Conservation (phyloP, 116 monocot genomes). For the Iris pallida region DNA sequence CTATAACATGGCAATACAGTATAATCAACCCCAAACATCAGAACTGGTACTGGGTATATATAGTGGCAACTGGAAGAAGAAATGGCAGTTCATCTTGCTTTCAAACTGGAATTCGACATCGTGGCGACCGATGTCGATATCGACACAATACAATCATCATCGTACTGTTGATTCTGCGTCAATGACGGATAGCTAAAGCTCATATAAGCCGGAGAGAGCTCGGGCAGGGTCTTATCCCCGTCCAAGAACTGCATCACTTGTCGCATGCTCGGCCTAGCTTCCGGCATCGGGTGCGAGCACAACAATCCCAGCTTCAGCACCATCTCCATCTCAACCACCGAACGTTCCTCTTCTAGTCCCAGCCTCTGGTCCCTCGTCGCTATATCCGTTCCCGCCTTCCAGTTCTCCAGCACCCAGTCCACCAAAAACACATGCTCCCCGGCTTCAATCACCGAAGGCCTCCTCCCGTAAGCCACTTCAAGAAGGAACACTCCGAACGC, state of each 20-base stretch:
- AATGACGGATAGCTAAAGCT: too few species aligned
- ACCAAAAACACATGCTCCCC: constrained; percentile 2
- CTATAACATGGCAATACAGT: too few species aligned
- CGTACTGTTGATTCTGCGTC: too few species aligned
- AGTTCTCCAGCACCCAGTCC: constrained; percentile 14
- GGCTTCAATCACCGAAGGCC: constrained; percentile 4
- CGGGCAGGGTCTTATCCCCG: neutral
- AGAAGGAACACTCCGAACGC: constrained; percentile 19
- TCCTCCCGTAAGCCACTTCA: constrained; percentile 23
- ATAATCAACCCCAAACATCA: too few species aligned
- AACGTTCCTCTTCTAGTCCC: neutral
- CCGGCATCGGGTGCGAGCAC: constrained; percentile 6
- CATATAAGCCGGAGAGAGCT: too few species aligned
- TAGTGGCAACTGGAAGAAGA: too few species aligned
- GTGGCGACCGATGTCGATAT: too few species aligned
- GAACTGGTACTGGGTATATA: too few species aligned
- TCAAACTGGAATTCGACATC: too few species aligned
- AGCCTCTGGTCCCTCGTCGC: constrained; percentile 10
- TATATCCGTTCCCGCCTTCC: constrained; percentile 1
- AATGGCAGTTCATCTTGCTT: too few species aligned
- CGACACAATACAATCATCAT: too few species aligned
- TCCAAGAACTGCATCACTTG: constrained; percentile 2
- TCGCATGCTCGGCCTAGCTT: constrained; percentile 2
- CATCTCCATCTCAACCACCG: constrained; percentile 14
- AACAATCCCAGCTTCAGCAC: constrained; percentile 15